Conservation (phyloP, 148 eudicot genomes). For the Polygonum maritimum region DNA sequence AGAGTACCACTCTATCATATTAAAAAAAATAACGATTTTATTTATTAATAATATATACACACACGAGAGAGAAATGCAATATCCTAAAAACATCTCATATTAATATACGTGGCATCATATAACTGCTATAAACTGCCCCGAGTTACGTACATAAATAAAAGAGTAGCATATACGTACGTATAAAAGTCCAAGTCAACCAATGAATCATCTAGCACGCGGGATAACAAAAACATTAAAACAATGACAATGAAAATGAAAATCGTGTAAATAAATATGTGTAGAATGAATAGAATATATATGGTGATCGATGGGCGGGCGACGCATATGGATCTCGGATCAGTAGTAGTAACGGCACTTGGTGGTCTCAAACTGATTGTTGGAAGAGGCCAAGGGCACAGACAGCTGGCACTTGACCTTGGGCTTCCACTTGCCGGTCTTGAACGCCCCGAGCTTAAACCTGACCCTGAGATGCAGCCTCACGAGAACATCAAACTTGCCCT, state of each 20-base stretch:
- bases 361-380: constrained; percentile 26
- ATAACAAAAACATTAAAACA: not conserved
- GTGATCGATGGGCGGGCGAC: too few relatives aligned
- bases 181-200: constrained; percentile 2
- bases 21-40: not conserved
- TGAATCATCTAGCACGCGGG: not conserved
- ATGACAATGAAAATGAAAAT: not conserved
- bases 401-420: constrained; percentile 50
- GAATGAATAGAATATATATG: too few relatives aligned
- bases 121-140: not conserved
- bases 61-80: not conserved
- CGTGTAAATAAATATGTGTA: not conserved
- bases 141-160: not conserved
- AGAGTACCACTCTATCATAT: not conserved
- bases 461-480: constrained; percentile 44
- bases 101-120: not conserved
- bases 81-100: not conserved
- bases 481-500: constrained; percentile 34
- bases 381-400: constrained; percentile 44
- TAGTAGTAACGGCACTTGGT: constrained; percentile 32
- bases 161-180: too few relatives aligned
- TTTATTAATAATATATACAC: not conserved
- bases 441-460: constrained; percentile 36
- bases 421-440: constrained; percentile 37
- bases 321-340: not conserved